A percentile compares a stretch with the other conserved stretches of the same genome.
Evolutionary conservation across 2,329 filamentous ascomycete genomes (phyloP).

Genomic region (Blastomyces emzantsi): DNA sequence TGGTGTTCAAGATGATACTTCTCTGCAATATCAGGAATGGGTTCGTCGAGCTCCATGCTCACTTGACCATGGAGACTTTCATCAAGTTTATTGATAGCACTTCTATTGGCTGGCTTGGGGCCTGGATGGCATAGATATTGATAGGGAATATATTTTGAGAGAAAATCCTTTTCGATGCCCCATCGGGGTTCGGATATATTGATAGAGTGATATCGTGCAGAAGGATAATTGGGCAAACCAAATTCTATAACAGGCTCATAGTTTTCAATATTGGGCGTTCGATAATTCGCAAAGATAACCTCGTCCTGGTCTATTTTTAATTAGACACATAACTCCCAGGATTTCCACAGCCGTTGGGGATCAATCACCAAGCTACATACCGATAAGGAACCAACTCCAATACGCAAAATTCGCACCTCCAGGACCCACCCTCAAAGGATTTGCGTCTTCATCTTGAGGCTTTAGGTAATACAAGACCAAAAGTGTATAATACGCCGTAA

Average conservation of each 20-base stretch:
- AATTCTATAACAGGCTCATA: slow-evolving; percentile 2
- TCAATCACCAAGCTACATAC: not conserved
- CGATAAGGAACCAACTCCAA: slow-evolving; percentile 4
- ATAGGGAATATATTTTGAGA: slow-evolving; percentile 3
- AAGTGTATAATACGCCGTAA: slow-evolving; percentile 2
- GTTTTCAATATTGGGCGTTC: not conserved
- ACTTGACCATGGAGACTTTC: not conserved
- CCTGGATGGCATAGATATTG: not conserved
- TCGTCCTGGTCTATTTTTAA: not conserved
- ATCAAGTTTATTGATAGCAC: too few relatives aligned
- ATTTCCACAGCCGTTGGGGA: not conserved
- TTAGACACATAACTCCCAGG: not conserved
- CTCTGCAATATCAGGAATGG: not conserved
- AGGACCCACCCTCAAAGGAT: not conserved
- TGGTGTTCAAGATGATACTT: not conserved
- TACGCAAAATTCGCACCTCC: not conserved
- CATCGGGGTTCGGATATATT: not conserved
- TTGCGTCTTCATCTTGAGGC: not conserved
- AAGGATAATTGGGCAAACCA: not conserved
- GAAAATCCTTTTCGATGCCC: not conserved
- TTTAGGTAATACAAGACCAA: slow-evolving; percentile 3
- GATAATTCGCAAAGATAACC: not conserved
- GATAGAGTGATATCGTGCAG: not conserved
- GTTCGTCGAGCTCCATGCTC: not conserved
- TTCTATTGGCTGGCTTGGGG: not conserved